Percentiles rank a stretch among this genome's conserved stretches.
phyloP scores from a whole-genome alignment of 306 rosid species.

The Castanopsis chinensis region DNA sequence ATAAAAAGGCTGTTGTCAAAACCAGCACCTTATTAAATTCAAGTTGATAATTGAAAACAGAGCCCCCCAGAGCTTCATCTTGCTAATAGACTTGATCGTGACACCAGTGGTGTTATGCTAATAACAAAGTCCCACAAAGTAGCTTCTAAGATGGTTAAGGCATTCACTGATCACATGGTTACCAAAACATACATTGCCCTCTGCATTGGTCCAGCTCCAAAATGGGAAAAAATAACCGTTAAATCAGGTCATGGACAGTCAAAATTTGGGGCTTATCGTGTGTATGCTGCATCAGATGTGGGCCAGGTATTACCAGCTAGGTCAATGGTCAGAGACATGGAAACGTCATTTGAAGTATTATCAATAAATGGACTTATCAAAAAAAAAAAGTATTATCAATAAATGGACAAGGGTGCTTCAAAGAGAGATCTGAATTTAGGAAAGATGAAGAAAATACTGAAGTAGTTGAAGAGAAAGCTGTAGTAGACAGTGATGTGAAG shows the following conservation, averaged over 20 bases:
- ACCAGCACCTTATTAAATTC: too few species aligned
- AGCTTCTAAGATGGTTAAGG: constrained; percentile 71
- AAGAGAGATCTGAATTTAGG: constrained; percentile 33
- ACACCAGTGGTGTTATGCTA: constrained; percentile 76
- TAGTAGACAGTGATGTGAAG: constrained; percentile 21
- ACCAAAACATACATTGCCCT: constrained; percentile 72
- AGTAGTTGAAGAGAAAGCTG: constrained; percentile 54
- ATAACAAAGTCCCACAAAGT: constrained; percentile 80
- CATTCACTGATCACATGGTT: constrained; percentile 70
- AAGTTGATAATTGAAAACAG: background rate
- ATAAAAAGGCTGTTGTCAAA: too few species aligned
- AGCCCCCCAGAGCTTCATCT: constrained; percentile 61
- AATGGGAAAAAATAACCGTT: constrained; percentile 59
- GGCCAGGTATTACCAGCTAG: constrained; percentile 79
- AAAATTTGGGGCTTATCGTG: constrained; percentile 84
- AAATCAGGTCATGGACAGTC: constrained; percentile 91
- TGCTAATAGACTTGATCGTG: constrained; percentile 86
- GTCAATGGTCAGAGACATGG: constrained; percentile 76
- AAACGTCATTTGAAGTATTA: constrained; percentile 70
- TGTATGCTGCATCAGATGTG: constrained; percentile 72
- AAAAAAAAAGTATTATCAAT: too few species aligned
- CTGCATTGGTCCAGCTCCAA: constrained; percentile 57
- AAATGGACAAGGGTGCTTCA: constrained; percentile 48
- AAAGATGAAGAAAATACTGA: constrained; percentile 30
- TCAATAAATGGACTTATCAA: too few species aligned